These are phyloP conservation scores for Zizania palustris DNA, from an alignment of 202 grass and related monocot species.

Conservation along the genomic window DNA sequence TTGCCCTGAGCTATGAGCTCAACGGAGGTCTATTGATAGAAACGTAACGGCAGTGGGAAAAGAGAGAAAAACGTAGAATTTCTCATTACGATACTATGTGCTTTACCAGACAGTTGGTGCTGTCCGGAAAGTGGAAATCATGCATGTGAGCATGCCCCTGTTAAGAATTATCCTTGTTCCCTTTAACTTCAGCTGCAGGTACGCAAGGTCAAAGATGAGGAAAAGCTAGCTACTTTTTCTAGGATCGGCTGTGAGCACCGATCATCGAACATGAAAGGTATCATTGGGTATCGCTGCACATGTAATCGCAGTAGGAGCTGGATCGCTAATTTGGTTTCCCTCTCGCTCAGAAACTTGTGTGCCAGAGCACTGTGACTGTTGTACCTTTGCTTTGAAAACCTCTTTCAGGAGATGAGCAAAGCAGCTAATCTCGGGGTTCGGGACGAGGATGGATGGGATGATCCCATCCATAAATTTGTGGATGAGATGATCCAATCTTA, in stretches of 20 bases:
- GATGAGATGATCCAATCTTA: background rate
- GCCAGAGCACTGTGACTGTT: background rate
- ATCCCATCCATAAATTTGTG: background rate
- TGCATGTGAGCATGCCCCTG: background rate
- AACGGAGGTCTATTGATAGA: background rate
- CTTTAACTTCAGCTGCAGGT: conserved; percentile 55
- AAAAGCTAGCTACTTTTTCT: conserved; percentile 40
- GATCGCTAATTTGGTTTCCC: background rate
- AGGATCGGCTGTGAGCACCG: background rate
- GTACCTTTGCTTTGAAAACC: background rate
- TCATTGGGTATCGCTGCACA: background rate
- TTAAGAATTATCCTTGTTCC: conserved; percentile 23
- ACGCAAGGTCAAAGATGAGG: conserved; percentile 79
- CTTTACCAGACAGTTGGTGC: background rate
- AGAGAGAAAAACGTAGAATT: background rate
- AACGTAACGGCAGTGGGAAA: background rate
- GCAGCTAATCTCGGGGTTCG: background rate
- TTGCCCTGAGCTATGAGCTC: background rate
- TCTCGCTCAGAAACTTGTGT: background rate
- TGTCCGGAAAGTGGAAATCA: background rate
- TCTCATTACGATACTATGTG: background rate
- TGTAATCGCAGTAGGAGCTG: conserved; percentile 1
- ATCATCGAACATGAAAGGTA: background rate
- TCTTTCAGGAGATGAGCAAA: background rate
- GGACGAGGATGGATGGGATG: no score